These are phyloP conservation scores for Cercospora sp. DNA, from an alignment of 2,329 filamentous ascomycete genomes.

Conservation along the genomic window DNA sequence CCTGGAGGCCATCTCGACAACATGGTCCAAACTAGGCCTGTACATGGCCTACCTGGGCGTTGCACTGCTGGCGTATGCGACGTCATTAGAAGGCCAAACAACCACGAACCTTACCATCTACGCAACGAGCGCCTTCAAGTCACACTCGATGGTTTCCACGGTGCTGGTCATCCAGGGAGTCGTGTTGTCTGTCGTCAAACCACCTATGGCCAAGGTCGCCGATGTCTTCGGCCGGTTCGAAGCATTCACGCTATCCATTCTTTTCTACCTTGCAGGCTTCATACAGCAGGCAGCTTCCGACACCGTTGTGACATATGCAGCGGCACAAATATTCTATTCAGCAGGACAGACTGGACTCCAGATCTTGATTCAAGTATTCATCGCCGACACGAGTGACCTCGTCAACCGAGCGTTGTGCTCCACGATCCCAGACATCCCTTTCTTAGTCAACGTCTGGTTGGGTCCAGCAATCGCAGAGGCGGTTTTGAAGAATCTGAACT, in stretches of 20 bases:
- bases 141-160: slow-evolving; percentile 66
- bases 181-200: slow-evolving; percentile 62
- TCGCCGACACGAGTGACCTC: slow-evolving; percentile 62
- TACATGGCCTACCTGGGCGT: slow-evolving; percentile 50
- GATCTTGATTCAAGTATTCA: slow-evolving; percentile 64
- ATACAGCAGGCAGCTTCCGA: slow-evolving; percentile 58
- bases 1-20: slow-evolving; percentile 51
- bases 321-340: slow-evolving; percentile 62
- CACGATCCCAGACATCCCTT: slow-evolving; percentile 60
- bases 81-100: slow-evolving; percentile 66
- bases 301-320: slow-evolving; percentile 56
- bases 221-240: slow-evolving; percentile 64
- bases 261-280: slow-evolving; percentile 59
- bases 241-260: slow-evolving; percentile 56
- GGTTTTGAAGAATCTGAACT: slow-evolving; percentile 51
- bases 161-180: slow-evolving; percentile 64
- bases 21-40: slow-evolving; percentile 51
- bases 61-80: slow-evolving; percentile 58
- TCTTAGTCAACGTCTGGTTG: slow-evolving; percentile 62
- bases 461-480: slow-evolving; percentile 54
- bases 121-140: slow-evolving; percentile 64
- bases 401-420: slow-evolving; percentile 61
- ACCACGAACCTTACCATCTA: slow-evolving; percentile 62
- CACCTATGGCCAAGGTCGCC: slow-evolving; percentile 61
- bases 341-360: slow-evolving; percentile 61